Evolutionary conservation across 768 basidiomycete genomes (phyloP).

Genomic region (Boletus sp.): DNA sequence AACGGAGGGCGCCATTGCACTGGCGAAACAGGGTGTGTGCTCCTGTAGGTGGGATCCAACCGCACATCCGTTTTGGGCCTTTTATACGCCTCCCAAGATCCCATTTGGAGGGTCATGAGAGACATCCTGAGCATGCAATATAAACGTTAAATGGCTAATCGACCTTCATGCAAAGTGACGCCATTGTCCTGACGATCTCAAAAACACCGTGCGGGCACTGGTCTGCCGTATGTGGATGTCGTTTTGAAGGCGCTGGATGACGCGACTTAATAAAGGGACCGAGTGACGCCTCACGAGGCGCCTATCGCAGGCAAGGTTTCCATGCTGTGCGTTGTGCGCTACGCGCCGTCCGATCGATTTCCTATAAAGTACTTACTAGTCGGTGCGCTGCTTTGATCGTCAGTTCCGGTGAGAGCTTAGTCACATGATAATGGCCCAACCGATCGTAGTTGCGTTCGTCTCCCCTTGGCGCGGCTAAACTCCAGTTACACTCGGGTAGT

Average conservation of each 20-base stretch:
- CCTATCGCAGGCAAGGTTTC: not conserved
- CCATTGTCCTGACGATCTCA: not conserved
- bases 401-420: not conserved
- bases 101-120: not conserved
- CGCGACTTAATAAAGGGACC: not conserved
- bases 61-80: not conserved
- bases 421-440: not conserved
- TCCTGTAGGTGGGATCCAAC: not conserved
- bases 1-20: constrained; percentile 17
- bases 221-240: not conserved
- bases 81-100: not conserved
- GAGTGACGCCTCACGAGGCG: not conserved
- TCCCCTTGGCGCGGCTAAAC: not conserved
- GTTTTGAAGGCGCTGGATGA: not conserved
- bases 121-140: not conserved
- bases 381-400: not conserved
- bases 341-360: not conserved
- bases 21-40: not conserved
- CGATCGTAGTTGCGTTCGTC: too few relatives aligned
- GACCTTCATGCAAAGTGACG: not conserved
- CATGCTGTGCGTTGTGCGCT: not conserved
- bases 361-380: not conserved
- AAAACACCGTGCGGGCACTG: not conserved
- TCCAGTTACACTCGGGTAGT: not conserved
- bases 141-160: not conserved